Conservation (phyloP, 2,329 filamentous ascomycete species). For the Arachnomyces sp. region DNA sequence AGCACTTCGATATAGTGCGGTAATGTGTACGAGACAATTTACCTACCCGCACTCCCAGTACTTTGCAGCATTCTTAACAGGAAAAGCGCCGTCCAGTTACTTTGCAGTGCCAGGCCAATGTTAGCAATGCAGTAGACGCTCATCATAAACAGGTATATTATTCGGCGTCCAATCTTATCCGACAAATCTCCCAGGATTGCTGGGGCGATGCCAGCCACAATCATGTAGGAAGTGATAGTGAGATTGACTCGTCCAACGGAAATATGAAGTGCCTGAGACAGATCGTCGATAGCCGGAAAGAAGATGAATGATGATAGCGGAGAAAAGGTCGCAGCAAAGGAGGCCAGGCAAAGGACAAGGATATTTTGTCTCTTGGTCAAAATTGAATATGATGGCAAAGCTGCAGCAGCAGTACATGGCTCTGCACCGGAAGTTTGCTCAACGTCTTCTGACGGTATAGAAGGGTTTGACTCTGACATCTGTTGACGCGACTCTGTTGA, state of each 20-base stretch:
- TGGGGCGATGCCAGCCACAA: slow-evolving; percentile 14
- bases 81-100: slow-evolving; percentile 15
- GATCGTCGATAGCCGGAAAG: slow-evolving; percentile 30
- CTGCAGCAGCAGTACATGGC: too few species aligned
- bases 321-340: background rate
- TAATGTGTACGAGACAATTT: too few species aligned
- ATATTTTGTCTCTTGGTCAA: too few species aligned
- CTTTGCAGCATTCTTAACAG: slow-evolving; percentile 17
- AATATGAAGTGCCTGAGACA: slow-evolving; percentile 29
- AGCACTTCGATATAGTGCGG: too few species aligned
- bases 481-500: too few species aligned
- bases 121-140: slow-evolving; percentile 16
- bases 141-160: slow-evolving; percentile 15
- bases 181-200: slow-evolving; percentile 17
- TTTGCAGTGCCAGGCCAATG: slow-evolving; percentile 17
- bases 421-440: too few species aligned
- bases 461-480: too few species aligned
- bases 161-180: slow-evolving; percentile 18
- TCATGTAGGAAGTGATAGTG: slow-evolving; percentile 15
- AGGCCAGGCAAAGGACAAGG: too few species aligned
- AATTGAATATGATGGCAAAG: too few species aligned
- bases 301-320: slow-evolving; percentile 25
- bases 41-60: too few species aligned
- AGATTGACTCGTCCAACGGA: slow-evolving; percentile 15
- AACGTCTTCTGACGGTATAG: too few species aligned